Conservation (phyloP, 352 stramenopile species). For the Elongisporangium prolatum region DNA sequence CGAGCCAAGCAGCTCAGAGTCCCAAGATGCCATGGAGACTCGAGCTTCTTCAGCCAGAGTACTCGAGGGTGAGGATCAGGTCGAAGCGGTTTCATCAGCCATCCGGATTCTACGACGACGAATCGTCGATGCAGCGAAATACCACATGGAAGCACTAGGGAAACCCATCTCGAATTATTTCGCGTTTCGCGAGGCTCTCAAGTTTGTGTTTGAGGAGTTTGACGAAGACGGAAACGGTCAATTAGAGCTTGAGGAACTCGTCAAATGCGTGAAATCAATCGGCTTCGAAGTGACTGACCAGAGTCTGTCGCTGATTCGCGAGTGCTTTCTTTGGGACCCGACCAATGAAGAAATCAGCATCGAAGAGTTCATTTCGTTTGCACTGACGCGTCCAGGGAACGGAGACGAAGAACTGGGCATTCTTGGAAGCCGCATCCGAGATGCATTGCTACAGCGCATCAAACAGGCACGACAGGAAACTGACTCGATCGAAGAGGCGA, state of each 20-base stretch:
- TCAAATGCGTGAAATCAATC: constrained; percentile 43
- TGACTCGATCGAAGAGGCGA: constrained; percentile 41
- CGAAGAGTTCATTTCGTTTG: constrained; percentile 72
- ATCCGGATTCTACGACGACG: constrained; percentile 29
- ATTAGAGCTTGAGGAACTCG: constrained; percentile 48
- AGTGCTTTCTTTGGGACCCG: constrained; percentile 39
- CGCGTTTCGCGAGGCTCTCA: constrained; percentile 49
- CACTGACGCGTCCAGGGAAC: constrained; percentile 22
- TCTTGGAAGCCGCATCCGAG: constrained; percentile 37
- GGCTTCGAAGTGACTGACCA: constrained; percentile 32
- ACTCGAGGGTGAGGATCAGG: background rate
- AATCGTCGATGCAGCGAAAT: constrained; percentile 34
- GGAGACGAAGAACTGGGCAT: constrained; percentile 42
- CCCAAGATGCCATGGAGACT: background rate
- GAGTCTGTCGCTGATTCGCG: constrained; percentile 40
- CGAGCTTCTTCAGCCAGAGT: background rate
- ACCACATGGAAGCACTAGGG: constrained; percentile 18
- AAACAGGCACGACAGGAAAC: constrained; percentile 24
- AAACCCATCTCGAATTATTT: constrained; percentile 30
- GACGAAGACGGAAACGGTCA: constrained; percentile 49
- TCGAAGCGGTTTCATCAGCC: constrained; percentile 30
- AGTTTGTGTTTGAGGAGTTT: constrained; percentile 47
- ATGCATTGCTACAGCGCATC: constrained; percentile 36
- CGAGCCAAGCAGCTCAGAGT: background rate
- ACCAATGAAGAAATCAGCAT: constrained; percentile 43